Evolutionary conservation across 2,329 filamentous ascomycete genomes (phyloP).

Genomic region (Pseudocercospora cruenta): DNA sequence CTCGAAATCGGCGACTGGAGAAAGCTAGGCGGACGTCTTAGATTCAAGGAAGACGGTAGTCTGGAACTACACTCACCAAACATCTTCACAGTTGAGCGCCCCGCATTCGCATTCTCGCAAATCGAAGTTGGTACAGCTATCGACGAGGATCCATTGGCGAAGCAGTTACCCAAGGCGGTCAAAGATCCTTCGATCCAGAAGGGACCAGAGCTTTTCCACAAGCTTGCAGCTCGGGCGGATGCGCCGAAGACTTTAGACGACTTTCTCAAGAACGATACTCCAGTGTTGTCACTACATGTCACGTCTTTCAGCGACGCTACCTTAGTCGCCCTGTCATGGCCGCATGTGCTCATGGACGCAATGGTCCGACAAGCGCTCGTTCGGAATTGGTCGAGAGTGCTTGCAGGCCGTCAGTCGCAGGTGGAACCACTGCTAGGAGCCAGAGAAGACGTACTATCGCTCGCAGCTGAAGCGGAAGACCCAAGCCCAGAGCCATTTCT

Average conservation of each 20-base stretch:
- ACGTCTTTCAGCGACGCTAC: slow-evolving; percentile 56
- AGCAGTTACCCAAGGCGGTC: background rate
- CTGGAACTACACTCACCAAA: background rate
- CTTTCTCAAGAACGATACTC: background rate
- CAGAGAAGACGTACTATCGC: background rate
- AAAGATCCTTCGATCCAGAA: background rate
- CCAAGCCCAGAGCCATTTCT: background rate
- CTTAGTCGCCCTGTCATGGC: slow-evolving; percentile 51
- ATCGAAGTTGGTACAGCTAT: background rate
- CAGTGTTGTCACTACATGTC: slow-evolving; percentile 41
- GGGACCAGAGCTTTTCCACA: background rate
- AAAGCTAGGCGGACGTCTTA: background rate
- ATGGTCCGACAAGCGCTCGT: slow-evolving; percentile 50
- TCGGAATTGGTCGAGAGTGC: slow-evolving; percentile 51
- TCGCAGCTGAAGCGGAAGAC: background rate
- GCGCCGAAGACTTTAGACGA: background rate
- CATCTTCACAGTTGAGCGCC: background rate
- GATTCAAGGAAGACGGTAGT: background rate
- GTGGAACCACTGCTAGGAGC: slow-evolving; percentile 33
- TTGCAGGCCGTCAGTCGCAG: slow-evolving; percentile 49
- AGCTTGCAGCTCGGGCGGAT: background rate
- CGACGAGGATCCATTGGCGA: background rate
- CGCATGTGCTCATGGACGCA: slow-evolving; percentile 55
- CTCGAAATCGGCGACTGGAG: slow-evolving; percentile 12
- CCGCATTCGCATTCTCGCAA: background rate